These are phyloP conservation scores for Alternaria brassicicola DNA, from an alignment of 2,329 filamentous ascomycete species.

Conservation along the genomic window DNA sequence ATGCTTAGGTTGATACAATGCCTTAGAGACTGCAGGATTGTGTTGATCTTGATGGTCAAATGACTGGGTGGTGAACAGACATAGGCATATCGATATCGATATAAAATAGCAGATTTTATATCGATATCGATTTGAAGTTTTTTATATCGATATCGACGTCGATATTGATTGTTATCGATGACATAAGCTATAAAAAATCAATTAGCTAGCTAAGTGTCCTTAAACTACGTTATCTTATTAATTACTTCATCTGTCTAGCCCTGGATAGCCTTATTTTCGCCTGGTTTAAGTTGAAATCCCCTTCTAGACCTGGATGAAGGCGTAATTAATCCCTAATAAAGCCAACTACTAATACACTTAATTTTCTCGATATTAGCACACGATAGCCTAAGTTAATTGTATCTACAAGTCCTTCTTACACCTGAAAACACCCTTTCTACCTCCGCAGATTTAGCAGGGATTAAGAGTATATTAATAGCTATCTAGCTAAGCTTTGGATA, in stretches of 20 bases:
- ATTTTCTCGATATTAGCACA: background rate
- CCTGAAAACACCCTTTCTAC: background rate
- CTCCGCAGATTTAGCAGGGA: background rate
- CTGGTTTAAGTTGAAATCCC: too few relatives aligned
- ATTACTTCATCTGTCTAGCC: too few relatives aligned
- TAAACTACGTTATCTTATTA: too few relatives aligned
- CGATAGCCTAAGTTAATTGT: background rate
- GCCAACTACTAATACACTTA: background rate
- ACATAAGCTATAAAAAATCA: too few relatives aligned
- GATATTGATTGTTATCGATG: too few relatives aligned
- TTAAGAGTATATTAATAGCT: background rate
- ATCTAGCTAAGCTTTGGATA: background rate
- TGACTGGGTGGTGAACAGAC: background rate
- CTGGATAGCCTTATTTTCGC: too few relatives aligned
- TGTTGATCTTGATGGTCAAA: background rate
- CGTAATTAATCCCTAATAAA: background rate
- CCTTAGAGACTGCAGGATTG: background rate
- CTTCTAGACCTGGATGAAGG: too few relatives aligned
- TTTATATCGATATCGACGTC: too few relatives aligned
- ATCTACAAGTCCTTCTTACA: background rate
- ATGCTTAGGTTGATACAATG: slow-evolving; percentile 28
- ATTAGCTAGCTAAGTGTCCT: too few relatives aligned
- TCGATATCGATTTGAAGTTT: too few relatives aligned
- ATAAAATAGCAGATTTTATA: too few relatives aligned
- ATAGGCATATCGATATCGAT: too few relatives aligned